Conservation (phyloP, 2,329 filamentous ascomycete species). For the Colletotrichum tanaceti region DNA sequence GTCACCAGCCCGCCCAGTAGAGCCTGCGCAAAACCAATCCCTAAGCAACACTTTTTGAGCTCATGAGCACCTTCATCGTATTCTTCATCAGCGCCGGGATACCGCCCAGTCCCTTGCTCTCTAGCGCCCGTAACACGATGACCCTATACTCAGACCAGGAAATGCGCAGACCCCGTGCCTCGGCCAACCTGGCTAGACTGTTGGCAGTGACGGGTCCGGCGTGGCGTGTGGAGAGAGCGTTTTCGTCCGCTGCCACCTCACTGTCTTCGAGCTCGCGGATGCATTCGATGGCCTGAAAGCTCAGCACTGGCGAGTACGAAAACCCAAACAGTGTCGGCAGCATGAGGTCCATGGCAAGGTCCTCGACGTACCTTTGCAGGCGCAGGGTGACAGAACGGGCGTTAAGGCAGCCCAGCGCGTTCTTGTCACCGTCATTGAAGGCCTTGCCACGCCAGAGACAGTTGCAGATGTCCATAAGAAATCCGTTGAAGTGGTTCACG, state of each 20-base stretch:
- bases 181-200: slow-evolving; percentile 71
- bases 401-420: slow-evolving; percentile 67
- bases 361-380: slow-evolving; percentile 61
- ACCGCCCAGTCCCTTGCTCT: slow-evolving; percentile 71
- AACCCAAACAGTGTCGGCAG: slow-evolving; percentile 67
- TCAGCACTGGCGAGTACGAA: slow-evolving; percentile 68
- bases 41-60: slow-evolving; percentile 44
- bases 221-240: slow-evolving; percentile 62
- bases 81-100: slow-evolving; percentile 80
- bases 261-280: slow-evolving; percentile 69
- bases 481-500: slow-evolving; percentile 81
- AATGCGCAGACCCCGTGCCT: slow-evolving; percentile 73
- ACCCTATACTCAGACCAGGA: slow-evolving; percentile 81
- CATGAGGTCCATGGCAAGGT: slow-evolving; percentile 59
- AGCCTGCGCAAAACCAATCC: not conserved
- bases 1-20: not conserved
- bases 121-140: slow-evolving; percentile 76
- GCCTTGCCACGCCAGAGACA: slow-evolving; percentile 82
- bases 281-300: slow-evolving; percentile 65
- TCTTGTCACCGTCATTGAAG: slow-evolving; percentile 73
- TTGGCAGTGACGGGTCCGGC: slow-evolving; percentile 77
- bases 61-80: slow-evolving; percentile 81
- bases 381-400: slow-evolving; percentile 56
- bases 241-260: slow-evolving; percentile 54
- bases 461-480: slow-evolving; percentile 89